Conservation (phyloP, 1,139 yeast species). For the Magnusiomyces suaveolens region DNA sequence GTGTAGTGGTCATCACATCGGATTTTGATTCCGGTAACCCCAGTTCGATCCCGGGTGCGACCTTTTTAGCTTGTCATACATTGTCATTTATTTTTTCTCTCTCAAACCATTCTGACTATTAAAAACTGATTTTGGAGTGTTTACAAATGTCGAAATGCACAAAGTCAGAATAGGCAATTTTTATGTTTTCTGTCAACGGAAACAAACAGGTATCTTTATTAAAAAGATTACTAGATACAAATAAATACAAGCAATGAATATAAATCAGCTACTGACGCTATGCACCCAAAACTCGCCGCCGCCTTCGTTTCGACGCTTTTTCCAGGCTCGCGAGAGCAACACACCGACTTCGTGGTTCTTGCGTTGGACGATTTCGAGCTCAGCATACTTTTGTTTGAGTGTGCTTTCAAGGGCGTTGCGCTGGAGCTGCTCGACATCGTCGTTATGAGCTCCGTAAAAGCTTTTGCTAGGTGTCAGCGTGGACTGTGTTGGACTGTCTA, state of each 20-base stretch:
- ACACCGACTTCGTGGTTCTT: slow-evolving; percentile 2
- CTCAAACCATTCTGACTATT: too few species aligned
- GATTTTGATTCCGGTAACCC: slow-evolving; percentile 18
- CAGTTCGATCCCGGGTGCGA: slow-evolving; percentile 9
- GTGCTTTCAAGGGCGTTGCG: slow-evolving; percentile 2
- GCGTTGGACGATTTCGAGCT: background rate
- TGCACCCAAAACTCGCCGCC: slow-evolving; percentile 4
- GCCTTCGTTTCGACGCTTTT: slow-evolving; percentile 1
- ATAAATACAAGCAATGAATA: too few species aligned
- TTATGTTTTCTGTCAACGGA: too few species aligned
- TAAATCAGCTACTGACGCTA: slow-evolving; percentile 1
- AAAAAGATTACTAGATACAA: too few species aligned
- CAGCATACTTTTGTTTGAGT: background rate
- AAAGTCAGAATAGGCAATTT: too few species aligned
- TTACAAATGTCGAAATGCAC: too few species aligned
- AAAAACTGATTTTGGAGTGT: too few species aligned
- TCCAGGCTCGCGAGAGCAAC: slow-evolving; percentile 1
- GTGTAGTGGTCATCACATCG: slow-evolving; percentile 20
- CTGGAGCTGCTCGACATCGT: too few species aligned
- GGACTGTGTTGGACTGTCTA: background rate
- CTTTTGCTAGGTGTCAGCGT: background rate
- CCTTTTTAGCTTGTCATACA: slow-evolving; percentile 6
- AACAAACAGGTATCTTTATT: too few species aligned
- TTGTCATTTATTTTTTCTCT: background rate
- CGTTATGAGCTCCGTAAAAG: too few species aligned